Percentiles rank a stretch among this genome's conserved stretches.
phyloP scores from a whole-genome alignment of 2,329 filamentous ascomycete species.

The Ascochyta viciae-villosae region DNA sequence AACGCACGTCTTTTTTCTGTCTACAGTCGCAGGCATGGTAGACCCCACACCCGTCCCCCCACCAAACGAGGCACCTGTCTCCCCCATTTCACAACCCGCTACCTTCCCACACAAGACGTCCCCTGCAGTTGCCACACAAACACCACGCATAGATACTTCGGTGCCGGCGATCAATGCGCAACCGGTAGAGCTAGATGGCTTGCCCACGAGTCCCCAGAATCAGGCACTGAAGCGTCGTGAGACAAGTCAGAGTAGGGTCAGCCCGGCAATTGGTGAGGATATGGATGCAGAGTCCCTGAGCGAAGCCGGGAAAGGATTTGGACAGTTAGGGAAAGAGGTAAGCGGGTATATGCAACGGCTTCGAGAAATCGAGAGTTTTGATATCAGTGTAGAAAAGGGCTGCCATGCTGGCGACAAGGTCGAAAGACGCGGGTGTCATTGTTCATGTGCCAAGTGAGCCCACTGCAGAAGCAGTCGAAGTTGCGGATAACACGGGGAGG shows the following conservation, averaged over 20 bases:
- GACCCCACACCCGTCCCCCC: slow-evolving; percentile 24
- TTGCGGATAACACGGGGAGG: slow-evolving; percentile 35
- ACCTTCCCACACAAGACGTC: slow-evolving; percentile 40
- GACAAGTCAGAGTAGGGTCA: slow-evolving; percentile 19
- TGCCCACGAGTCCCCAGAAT: slow-evolving; percentile 32
- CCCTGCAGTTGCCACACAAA: slow-evolving; percentile 29
- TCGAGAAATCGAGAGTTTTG: slow-evolving; percentile 1
- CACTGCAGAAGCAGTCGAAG: slow-evolving; percentile 54
- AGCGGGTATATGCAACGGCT: background rate
- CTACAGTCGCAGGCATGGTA: slow-evolving; percentile 11
- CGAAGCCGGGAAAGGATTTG: slow-evolving; percentile 25
- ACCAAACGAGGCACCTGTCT: slow-evolving; percentile 27
- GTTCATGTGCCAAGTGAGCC: slow-evolving; percentile 55
- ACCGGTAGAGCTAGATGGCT: slow-evolving; percentile 55
- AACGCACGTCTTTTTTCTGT: background rate
- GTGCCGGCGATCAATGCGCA: slow-evolving; percentile 52
- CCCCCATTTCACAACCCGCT: slow-evolving; percentile 28
- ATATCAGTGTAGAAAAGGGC: slow-evolving; percentile 44
- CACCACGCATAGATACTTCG: slow-evolving; percentile 47
- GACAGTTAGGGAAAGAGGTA: slow-evolving; percentile 36
- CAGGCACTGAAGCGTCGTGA: slow-evolving; percentile 34
- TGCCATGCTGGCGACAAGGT: slow-evolving; percentile 46
- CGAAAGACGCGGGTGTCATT: slow-evolving; percentile 54
- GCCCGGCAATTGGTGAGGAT: slow-evolving; percentile 37
- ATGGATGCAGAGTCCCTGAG: slow-evolving; percentile 41